These are phyloP conservation scores for Cryptococcus neoformans DNA, from an alignment of 1,284 basidiomycete species.

Conservation along the genomic window DNA sequence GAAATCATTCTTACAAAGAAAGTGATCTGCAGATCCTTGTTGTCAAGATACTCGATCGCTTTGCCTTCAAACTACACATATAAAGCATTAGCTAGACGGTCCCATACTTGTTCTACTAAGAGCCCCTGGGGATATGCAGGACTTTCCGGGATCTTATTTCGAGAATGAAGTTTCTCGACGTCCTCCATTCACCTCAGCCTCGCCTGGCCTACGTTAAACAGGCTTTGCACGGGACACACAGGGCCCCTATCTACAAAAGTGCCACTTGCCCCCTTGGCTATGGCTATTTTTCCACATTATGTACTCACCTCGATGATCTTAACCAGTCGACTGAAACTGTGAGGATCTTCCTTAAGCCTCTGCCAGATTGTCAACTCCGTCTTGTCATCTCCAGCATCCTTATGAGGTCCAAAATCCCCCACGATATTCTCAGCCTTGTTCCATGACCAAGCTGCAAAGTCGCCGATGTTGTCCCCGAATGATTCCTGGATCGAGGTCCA, in stretches of 20 bases:
- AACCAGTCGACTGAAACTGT: slow-evolving; percentile 45
- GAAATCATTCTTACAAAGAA: slow-evolving; percentile 42
- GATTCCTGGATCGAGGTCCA: slow-evolving; percentile 35
- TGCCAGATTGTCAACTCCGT: slow-evolving; percentile 41
- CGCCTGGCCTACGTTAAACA: too few species aligned
- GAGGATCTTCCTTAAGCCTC: slow-evolving; percentile 40
- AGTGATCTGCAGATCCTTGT: slow-evolving; percentile 42
- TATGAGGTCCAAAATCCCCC: slow-evolving; percentile 10
- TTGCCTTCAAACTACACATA: slow-evolving; percentile 32
- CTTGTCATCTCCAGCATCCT: slow-evolving; percentile 6
- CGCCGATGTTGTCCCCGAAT: slow-evolving; percentile 23
- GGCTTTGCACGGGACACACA: too few species aligned
- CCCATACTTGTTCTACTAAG: too few species aligned
- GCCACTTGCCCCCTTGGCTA: not conserved
- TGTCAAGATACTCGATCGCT: slow-evolving; percentile 43
- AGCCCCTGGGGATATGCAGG: too few species aligned
- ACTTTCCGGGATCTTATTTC: too few species aligned
- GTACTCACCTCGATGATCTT: slow-evolving; percentile 45
- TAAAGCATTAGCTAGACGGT: too few species aligned
- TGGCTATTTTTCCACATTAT: not conserved
- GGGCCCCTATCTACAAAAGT: not conserved
- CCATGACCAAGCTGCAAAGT: slow-evolving; percentile 30
- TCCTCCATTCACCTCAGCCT: not conserved
- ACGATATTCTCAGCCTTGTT: slow-evolving; percentile 29
- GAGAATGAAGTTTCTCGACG: too few species aligned